A percentile compares a stretch with the other conserved stretches of the same genome.
Evolutionary conservation across 768 basidiomycete genomes (phyloP).

Genomic region (Boletus rubroflammeus): DNA sequence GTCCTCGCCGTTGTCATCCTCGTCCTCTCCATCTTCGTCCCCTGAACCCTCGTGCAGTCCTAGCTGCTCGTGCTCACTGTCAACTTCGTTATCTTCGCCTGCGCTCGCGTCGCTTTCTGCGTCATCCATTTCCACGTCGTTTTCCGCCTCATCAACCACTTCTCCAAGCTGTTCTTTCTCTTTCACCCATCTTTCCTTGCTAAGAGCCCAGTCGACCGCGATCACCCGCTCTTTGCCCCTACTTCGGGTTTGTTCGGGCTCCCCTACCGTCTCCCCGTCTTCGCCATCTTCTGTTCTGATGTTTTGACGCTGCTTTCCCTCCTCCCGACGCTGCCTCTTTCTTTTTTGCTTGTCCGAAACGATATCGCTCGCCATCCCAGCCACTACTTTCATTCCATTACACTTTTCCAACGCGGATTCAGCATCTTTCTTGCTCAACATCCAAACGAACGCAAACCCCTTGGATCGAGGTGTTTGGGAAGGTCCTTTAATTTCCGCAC

Average conservation of each 20-base stretch:
- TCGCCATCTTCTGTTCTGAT: slow-evolving; percentile 35
- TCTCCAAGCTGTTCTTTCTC: slow-evolving; percentile 56
- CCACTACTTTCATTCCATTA: slow-evolving; percentile 69
- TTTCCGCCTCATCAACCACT: slow-evolving; percentile 27
- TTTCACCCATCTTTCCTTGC: slow-evolving; percentile 89
- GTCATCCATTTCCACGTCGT: slow-evolving; percentile 32
- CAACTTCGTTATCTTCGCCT: slow-evolving; percentile 29
- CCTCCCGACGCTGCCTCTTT: slow-evolving; percentile 54
- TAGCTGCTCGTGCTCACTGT: slow-evolving; percentile 40
- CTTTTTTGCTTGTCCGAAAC: slow-evolving; percentile 63
- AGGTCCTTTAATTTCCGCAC: slow-evolving; percentile 11
- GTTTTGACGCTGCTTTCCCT: slow-evolving; percentile 41
- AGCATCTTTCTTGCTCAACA: slow-evolving; percentile 80
- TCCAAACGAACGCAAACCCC: slow-evolving; percentile 96
- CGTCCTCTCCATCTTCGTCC: slow-evolving; percentile 31
- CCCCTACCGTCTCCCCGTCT: slow-evolving; percentile 35
- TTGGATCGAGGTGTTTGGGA: slow-evolving; percentile 42
- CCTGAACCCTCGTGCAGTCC: slow-evolving; percentile 39
- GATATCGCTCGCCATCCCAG: slow-evolving; percentile 56
- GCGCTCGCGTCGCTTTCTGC: slow-evolving; percentile 22
- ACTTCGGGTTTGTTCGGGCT: slow-evolving; percentile 33
- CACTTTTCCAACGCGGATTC: slow-evolving; percentile 75
- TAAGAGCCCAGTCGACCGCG: slow-evolving; percentile 95
- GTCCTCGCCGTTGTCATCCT: slow-evolving; percentile 26
- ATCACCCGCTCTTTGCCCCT: slow-evolving; percentile 57